phyloP scores from a whole-genome alignment of 2,329 filamentous ascomycete species.

The Cytospora mali region DNA sequence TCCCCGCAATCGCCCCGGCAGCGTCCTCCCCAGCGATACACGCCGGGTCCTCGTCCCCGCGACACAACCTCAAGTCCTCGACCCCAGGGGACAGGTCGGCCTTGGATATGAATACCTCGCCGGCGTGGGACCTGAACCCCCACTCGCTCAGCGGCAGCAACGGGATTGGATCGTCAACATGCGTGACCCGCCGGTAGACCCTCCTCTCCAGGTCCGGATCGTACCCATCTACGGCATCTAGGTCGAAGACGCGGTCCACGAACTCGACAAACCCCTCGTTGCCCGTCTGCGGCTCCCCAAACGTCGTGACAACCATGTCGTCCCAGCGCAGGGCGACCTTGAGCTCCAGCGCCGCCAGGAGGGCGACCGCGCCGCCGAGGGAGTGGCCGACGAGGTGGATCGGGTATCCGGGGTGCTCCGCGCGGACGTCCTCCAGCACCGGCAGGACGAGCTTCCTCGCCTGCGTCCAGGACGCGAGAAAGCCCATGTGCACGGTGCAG shows the following conservation, averaged over 20 bases:
- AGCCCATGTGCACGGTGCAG: constrained; percentile 92
- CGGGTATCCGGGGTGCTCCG: constrained; percentile 68
- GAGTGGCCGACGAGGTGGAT: constrained; percentile 87
- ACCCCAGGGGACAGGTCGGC: constrained; percentile 66
- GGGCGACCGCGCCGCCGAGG: constrained; percentile 88
- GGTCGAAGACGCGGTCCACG: constrained; percentile 55
- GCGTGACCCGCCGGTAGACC: constrained; percentile 78
- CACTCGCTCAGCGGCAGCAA: constrained; percentile 83
- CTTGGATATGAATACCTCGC: constrained; percentile 85
- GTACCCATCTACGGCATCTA: constrained; percentile 40
- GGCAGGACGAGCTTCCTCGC: constrained; percentile 72
- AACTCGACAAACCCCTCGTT: constrained; percentile 59
- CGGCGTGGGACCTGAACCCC: constrained; percentile 83
- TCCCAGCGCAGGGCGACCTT: constrained; percentile 71
- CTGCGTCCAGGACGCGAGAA: constrained; percentile 80
- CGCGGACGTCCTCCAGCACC: constrained; percentile 60
- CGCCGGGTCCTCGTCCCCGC: constrained; percentile 67
- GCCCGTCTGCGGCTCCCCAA: constrained; percentile 78
- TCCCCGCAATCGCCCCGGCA: constrained; percentile 21
- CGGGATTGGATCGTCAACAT: constrained; percentile 84
- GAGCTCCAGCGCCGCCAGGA: constrained; percentile 83
- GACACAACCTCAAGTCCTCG: constrained; percentile 71
- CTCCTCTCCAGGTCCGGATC: constrained; percentile 38
- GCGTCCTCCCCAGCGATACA: constrained; percentile 69
- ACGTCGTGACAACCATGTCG: constrained; percentile 79